Conservation (phyloP, 2,329 filamentous ascomycete species). For the Alternaria novae-zelandiae region DNA sequence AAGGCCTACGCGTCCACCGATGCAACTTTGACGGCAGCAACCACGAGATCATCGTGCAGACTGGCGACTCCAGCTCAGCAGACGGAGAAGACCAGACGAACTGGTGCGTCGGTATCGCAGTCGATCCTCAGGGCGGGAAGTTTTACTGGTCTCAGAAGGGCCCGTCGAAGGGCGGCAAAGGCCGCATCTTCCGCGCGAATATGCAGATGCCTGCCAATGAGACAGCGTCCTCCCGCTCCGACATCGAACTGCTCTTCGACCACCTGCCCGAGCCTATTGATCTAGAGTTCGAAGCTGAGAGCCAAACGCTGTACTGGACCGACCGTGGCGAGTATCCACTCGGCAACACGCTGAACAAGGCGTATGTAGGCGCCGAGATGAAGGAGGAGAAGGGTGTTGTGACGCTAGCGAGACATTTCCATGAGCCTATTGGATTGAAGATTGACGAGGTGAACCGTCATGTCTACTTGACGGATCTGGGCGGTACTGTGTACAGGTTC, state of each 20-base stretch:
- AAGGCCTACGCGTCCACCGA: conserved; percentile 49
- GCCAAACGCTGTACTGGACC: conserved; percentile 63
- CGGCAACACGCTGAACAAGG: conserved; percentile 61
- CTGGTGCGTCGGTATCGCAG: conserved; percentile 64
- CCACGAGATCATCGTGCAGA: conserved; percentile 18
- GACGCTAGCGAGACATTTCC: conserved; percentile 24
- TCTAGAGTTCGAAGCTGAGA: conserved; percentile 59
- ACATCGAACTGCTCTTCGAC: conserved; percentile 36
- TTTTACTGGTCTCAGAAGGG: conserved; percentile 70
- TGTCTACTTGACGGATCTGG: conserved; percentile 27
- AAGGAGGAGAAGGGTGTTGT: conserved; percentile 1
- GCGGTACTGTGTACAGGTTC: conserved; percentile 20
- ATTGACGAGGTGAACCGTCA: conserved; percentile 12
- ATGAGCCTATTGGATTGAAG: conserved; percentile 32
- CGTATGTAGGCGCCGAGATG: conserved; percentile 8
- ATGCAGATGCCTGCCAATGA: conserved; percentile 48
- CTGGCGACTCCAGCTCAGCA: background rate
- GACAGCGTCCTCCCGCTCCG: conserved; percentile 20
- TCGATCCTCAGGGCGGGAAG: conserved; percentile 52
- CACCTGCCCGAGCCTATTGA: conserved; percentile 56
- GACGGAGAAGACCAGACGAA: conserved; percentile 41
- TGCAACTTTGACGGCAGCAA: conserved; percentile 19
- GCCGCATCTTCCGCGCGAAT: conserved; percentile 61
- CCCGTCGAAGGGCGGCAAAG: conserved; percentile 56
- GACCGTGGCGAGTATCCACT: conserved; percentile 64